Percentiles rank a stretch among this genome's conserved stretches.
Conservation (phyloP, 305 asterid genomes). For the Fraxinus ornus region DNA sequence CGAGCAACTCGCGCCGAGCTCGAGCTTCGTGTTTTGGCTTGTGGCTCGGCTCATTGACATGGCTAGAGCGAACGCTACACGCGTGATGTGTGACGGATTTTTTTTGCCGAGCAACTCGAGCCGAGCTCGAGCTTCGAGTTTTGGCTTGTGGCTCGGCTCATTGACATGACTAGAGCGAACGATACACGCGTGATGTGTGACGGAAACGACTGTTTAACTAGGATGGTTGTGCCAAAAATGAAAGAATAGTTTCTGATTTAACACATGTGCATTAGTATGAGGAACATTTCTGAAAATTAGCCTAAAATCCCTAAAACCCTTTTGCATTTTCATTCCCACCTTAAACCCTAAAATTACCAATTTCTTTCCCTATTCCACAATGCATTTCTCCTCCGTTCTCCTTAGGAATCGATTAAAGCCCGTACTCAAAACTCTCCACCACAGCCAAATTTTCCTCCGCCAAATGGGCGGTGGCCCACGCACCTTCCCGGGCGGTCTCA, state of each 20-base stretch:
- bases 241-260: neutral
- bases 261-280: neutral
- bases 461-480: conserved; percentile 94
- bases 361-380: conserved; percentile 27
- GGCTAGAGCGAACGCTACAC: no score
- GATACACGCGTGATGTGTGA: no score
- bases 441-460: conserved; percentile 48
- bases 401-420: conserved; percentile 26
- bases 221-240: neutral
- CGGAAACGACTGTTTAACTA: neutral
- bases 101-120: no score
- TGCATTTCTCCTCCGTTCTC: conserved; percentile 44
- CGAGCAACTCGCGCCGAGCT: no score
- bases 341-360: conserved; percentile 51
- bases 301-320: neutral
- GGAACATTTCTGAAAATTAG: neutral
- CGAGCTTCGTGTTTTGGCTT: no score
- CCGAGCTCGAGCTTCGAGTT: no score
- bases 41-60: no score
- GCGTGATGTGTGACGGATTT: no score
- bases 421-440: conserved; percentile 18
- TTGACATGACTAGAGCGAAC: no score
- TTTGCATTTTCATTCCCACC: neutral
- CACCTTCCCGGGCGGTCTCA: conserved; percentile 91
- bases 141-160: no score